Percentiles rank a stretch among this genome's conserved stretches.
These are phyloP conservation scores for Bimuria novae-zelandiae DNA, from an alignment of 2,329 filamentous ascomycete species.

Conservation along the genomic window DNA sequence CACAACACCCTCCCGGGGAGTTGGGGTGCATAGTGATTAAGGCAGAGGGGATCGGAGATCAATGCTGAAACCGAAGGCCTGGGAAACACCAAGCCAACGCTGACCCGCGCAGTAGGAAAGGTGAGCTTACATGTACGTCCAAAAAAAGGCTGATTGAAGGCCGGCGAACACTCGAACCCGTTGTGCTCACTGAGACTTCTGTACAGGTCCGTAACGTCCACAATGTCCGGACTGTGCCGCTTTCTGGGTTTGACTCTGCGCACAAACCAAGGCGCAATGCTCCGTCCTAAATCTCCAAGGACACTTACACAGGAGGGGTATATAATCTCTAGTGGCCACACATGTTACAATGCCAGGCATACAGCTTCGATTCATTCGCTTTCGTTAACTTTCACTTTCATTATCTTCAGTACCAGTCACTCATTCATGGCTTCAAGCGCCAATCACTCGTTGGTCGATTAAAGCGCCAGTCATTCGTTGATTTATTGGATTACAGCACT, in stretches of 20 bases:
- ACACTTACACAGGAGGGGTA: background rate
- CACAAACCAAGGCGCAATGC: background rate
- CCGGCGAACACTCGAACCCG: background rate
- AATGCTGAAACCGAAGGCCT: background rate
- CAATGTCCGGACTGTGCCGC: background rate
- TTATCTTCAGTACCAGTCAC: background rate
- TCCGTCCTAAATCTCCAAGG: background rate
- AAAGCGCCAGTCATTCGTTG: background rate
- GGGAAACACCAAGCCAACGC: background rate
- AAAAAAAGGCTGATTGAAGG: background rate
- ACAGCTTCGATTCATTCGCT: background rate
- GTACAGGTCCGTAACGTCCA: background rate
- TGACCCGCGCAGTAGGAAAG: background rate
- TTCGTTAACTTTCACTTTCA: background rate
- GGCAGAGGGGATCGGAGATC: too few species aligned
- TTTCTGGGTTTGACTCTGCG: background rate
- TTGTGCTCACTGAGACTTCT: background rate
- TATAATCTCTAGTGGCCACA: background rate
- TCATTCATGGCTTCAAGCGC: background rate
- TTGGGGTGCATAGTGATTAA: too few species aligned
- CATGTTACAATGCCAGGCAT: background rate
- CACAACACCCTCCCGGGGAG: too few species aligned
- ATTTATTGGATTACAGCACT: background rate
- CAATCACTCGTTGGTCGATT: background rate
- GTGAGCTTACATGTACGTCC: background rate